phyloP scores from a whole-genome alignment of 805 yeast genomes.

The Candida odintsovae region DNA sequence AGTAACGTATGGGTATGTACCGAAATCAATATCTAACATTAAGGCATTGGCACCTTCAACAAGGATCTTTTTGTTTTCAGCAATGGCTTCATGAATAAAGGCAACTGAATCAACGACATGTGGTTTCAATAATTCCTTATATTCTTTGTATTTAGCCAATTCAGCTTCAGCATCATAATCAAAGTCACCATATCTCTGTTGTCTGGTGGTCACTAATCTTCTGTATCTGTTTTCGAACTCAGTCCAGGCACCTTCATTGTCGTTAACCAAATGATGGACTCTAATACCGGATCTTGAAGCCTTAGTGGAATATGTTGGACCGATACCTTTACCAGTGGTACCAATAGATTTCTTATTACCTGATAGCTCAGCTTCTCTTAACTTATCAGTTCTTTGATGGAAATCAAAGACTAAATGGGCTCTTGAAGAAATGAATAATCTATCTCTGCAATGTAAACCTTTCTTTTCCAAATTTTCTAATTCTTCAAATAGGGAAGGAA shows the following conservation, averaged over 20 bases:
- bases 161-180: slow-evolving; percentile 83
- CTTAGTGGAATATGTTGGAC: slow-evolving; percentile 96
- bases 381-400: slow-evolving; percentile 95
- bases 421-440: slow-evolving; percentile 85
- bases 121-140: slow-evolving; percentile 73
- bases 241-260: slow-evolving; percentile 88
- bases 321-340: slow-evolving; percentile 98
- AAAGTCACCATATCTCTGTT: slow-evolving; percentile 88
- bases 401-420: slow-evolving; percentile 96
- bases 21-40: slow-evolving; percentile 96
- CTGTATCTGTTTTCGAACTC: slow-evolving; percentile 76
- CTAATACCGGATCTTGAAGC: slow-evolving; percentile 95
- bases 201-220: slow-evolving; percentile 75
- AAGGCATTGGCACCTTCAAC: slow-evolving; percentile 98
- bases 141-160: slow-evolving; percentile 66
- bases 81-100: slow-evolving; percentile 74
- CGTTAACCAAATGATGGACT: slow-evolving; percentile 90
- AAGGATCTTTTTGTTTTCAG: slow-evolving; percentile 74
- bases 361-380: slow-evolving; percentile 84
- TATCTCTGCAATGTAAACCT: slow-evolving; percentile 58
- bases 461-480: slow-evolving; percentile 73
- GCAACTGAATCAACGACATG: slow-evolving; percentile 91
- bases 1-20: slow-evolving; percentile 97
- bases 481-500: slow-evolving; percentile 89
- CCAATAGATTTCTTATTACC: slow-evolving; percentile 79